Evolutionary conservation across 2,329 filamentous ascomycete genomes (phyloP).

Genomic region (Lachnellula hyalina): DNA sequence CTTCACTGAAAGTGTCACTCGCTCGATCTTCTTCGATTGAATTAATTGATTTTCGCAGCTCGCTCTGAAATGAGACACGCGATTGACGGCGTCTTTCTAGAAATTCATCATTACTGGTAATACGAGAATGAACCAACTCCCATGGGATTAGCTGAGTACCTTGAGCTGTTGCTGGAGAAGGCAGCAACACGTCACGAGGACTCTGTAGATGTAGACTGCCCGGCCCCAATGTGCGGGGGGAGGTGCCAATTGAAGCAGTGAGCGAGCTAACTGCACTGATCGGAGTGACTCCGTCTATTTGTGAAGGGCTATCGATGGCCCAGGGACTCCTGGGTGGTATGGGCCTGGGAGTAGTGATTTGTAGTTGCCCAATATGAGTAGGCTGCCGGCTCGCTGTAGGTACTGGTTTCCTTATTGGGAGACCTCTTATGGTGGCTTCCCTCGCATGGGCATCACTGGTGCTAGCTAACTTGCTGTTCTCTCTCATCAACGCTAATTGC

Average conservation of each 20-base stretch:
- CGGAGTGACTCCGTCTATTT: constrained; percentile 11
- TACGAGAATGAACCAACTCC: constrained; percentile 20
- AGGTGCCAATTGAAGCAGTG: constrained; percentile 1
- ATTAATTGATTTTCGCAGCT: constrained; percentile 19
- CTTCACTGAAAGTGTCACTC: constrained; percentile 10
- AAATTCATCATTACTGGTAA: constrained; percentile 27
- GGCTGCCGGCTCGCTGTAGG: constrained; percentile 2
- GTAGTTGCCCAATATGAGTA: constrained; percentile 5
- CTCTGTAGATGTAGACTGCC: not conserved
- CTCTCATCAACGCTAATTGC: constrained; percentile 12
- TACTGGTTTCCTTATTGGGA: constrained; percentile 6
- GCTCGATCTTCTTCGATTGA: constrained; percentile 21
- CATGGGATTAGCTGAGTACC: constrained; percentile 19
- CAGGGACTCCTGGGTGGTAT: constrained; percentile 20
- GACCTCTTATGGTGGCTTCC: not conserved
- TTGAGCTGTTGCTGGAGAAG: constrained; percentile 1
- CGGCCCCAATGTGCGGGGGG: not conserved
- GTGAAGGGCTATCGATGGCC: constrained; percentile 15
- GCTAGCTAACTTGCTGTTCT: not conserved
- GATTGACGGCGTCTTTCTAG: constrained; percentile 24
- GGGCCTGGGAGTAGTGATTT: constrained; percentile 8
- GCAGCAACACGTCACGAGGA: constrained; percentile 18
- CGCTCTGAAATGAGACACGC: constrained; percentile 22
- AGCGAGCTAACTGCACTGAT: not conserved
- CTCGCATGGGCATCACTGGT: not conserved